phyloP scores from a whole-genome alignment of 768 basidiomycete species.

The Hortiboletus campestris region DNA sequence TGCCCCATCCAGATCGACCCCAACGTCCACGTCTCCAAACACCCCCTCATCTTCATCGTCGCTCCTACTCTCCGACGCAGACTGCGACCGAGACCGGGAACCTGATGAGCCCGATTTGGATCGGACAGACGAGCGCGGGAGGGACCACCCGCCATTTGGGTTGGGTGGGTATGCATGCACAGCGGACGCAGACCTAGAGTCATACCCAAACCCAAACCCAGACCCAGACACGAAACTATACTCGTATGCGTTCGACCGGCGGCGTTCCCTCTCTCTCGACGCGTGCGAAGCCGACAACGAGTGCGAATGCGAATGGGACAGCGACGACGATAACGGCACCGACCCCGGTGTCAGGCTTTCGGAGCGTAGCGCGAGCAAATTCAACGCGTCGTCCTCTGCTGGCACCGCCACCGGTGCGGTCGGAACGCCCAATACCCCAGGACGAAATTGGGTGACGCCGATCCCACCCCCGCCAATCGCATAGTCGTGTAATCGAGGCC shows the following conservation, averaged over 20 bases:
- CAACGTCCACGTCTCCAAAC: not conserved
- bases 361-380: constrained; percentile 22
- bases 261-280: constrained; percentile 4
- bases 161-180: constrained; percentile 7
- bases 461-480: constrained; percentile 36
- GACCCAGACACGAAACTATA: not conserved
- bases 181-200: not conserved
- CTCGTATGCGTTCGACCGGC: constrained; percentile 16
- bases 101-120: constrained; percentile 38
- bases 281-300: constrained; percentile 1
- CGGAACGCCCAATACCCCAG: constrained; percentile 48
- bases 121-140: constrained; percentile 53
- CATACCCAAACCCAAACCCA: not conserved
- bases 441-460: constrained; percentile 57
- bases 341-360: constrained; percentile 19
- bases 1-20: not conserved
- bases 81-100: constrained; percentile 33
- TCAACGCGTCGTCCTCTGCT: constrained; percentile 26
- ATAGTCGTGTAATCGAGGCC: constrained; percentile 69
- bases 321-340: constrained; percentile 5
- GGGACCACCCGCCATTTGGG: constrained; percentile 49
- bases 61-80: constrained; percentile 35
- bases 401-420: constrained; percentile 3
- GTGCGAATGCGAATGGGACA: not conserved
- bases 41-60: constrained; percentile 30